phyloP scores from a whole-genome alignment of 202 grass and related monocot species.

The Cymbopogon flexuosus region DNA sequence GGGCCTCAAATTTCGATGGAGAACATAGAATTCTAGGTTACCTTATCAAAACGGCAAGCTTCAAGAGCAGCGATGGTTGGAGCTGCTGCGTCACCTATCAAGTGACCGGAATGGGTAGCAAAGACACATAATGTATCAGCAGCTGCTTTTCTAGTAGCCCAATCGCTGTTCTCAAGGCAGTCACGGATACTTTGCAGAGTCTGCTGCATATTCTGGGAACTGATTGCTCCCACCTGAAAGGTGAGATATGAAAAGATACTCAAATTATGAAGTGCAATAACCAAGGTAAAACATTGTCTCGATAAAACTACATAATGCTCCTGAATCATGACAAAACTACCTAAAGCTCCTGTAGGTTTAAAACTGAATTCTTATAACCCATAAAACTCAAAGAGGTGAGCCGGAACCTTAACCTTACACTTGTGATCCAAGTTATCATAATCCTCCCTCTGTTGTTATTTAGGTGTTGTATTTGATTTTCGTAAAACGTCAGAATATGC shows the following conservation, averaged over 20 bases:
- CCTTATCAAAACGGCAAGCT: conserved; percentile 98
- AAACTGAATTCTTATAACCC: not conserved
- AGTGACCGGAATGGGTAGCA: conserved; percentile 61
- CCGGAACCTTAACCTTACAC: not conserved
- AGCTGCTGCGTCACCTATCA: conserved; percentile 68
- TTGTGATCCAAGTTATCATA: not conserved
- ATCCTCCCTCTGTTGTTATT: not conserved
- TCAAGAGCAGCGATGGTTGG: conserved; percentile 74
- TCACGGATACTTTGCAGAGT: conserved; percentile 76
- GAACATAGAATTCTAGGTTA: conserved; percentile 31
- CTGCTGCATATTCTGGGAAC: conserved; percentile 76
- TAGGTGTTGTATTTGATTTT: no score
- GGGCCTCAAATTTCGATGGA: not conserved
- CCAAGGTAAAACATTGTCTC: not conserved
- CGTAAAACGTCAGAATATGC: no score
- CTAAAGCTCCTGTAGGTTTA: not conserved
- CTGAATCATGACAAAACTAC: not conserved
- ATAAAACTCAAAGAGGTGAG: not conserved
- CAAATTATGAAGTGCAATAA: conserved; percentile 16
- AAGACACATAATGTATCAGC: conserved; percentile 85
- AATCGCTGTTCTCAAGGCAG: conserved; percentile 90
- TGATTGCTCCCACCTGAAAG: conserved; percentile 94
- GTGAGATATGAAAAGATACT: conserved; percentile 13
- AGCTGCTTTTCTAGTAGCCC: conserved; percentile 90
- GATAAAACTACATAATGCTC: not conserved